Conservation (phyloP, 2,329 filamentous ascomycete genomes). For the Nakataea oryzae region DNA sequence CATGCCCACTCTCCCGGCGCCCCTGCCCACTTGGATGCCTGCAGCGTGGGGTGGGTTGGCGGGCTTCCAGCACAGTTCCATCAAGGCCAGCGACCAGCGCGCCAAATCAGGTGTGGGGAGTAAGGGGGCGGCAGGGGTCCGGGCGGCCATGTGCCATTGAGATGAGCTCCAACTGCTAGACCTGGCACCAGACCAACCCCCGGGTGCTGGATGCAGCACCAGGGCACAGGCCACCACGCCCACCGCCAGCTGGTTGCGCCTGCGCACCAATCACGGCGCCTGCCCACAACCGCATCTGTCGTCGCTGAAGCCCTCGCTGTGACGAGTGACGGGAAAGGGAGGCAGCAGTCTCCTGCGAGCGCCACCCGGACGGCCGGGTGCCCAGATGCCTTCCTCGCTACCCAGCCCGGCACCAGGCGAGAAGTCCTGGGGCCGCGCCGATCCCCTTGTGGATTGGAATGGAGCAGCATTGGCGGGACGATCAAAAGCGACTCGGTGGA, state of each 20-base stretch:
- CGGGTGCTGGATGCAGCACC: background rate
- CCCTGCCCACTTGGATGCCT: background rate
- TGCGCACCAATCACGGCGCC: background rate
- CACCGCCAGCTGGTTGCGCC: background rate
- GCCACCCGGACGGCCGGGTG: too few relatives aligned
- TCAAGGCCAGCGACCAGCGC: too few relatives aligned
- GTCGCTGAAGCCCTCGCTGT: background rate
- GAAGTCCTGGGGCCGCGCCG: too few relatives aligned
- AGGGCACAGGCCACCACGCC: background rate
- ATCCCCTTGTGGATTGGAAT: too few relatives aligned
- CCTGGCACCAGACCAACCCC: too few relatives aligned
- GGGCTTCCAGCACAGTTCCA: background rate
- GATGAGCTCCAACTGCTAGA: too few relatives aligned
- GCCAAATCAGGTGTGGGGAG: background rate
- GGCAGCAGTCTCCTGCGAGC: background rate
- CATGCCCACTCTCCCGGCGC: background rate
- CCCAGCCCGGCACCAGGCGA: background rate
- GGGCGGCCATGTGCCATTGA: too few relatives aligned
- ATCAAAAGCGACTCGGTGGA: background rate
- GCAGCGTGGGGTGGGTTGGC: background rate
- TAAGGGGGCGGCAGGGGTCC: background rate
- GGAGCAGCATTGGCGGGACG: too few relatives aligned
- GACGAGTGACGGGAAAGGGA: background rate
- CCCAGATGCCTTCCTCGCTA: too few relatives aligned
- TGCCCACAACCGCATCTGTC: too few relatives aligned